A percentile compares a stretch with the other conserved stretches of the same genome.
These are phyloP conservation scores for Penicillium desertorum DNA, from an alignment of 495 filamentous ascomycete species.

Conservation along the genomic window DNA sequence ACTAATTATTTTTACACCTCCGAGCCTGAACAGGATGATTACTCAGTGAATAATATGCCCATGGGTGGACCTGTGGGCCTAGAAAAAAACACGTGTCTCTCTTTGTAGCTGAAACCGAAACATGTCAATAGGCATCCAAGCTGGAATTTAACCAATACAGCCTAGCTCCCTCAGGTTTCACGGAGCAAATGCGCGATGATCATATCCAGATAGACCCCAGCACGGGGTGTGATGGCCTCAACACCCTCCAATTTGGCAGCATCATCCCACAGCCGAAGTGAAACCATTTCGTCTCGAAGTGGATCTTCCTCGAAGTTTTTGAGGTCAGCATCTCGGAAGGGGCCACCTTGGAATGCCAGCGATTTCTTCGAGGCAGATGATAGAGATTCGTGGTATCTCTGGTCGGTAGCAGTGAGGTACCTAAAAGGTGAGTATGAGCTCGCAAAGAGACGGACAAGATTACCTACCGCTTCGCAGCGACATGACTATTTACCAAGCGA, in stretches of 20 bases:
- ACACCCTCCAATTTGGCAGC: constrained; percentile 38
- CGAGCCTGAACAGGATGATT: background rate
- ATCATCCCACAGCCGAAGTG: constrained; percentile 46
- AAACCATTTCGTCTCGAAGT: constrained; percentile 41
- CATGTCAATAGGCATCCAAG: background rate
- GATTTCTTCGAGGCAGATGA: constrained; percentile 42
- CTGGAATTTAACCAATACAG: background rate
- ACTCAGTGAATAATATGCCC: background rate
- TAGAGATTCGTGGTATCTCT: constrained; percentile 37
- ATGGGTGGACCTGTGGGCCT: background rate
- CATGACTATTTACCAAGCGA: constrained; percentile 44
- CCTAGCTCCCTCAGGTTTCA: background rate
- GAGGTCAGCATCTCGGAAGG: constrained; percentile 38
- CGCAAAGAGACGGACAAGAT: background rate
- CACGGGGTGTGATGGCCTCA: constrained; percentile 30
- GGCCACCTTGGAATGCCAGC: constrained; percentile 46
- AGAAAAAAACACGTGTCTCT: background rate
- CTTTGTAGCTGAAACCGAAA: background rate
- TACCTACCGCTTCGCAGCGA: constrained; percentile 45
- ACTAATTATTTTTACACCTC: background rate
- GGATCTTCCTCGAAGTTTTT: constrained; percentile 30
- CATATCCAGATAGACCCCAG: constrained; percentile 32
- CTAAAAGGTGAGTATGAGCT: constrained; percentile 12
- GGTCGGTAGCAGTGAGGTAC: constrained; percentile 42
- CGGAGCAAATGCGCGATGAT: constrained; percentile 26